Percentiles rank a stretch among this genome's conserved stretches.
Conservation (phyloP, 768 basidiomycete species). For the Trametes cingulata region DNA sequence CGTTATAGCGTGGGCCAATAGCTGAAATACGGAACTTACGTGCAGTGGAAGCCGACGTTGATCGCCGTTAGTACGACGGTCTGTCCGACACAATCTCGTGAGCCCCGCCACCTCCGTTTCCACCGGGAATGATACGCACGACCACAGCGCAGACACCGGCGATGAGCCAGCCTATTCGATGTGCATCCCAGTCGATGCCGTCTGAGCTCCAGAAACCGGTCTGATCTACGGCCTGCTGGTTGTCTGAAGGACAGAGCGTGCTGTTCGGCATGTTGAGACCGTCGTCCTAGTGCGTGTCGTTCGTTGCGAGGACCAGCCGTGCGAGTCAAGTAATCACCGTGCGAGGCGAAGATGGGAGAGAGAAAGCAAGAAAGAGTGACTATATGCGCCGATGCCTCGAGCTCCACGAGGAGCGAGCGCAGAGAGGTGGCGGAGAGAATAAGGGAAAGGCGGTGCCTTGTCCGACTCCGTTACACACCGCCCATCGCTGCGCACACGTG, state of each 20-base stretch:
- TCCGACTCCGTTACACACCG: not conserved
- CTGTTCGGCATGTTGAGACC: constrained; percentile 13
- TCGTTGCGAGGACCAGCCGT: constrained; percentile 14
- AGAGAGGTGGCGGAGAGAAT: constrained; percentile 2
- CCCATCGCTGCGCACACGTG: not conserved
- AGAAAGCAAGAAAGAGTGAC: constrained; percentile 11
- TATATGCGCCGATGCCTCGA: constrained; percentile 15
- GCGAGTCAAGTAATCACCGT: not conserved
- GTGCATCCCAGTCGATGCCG: constrained; percentile 57
- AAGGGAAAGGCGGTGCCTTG: not conserved
- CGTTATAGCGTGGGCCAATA: not conserved
- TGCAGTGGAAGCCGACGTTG: constrained; percentile 60
- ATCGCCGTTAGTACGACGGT: constrained; percentile 61
- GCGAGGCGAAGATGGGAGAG: not conserved
- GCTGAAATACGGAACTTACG: constrained; percentile 41
- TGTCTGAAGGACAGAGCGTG: constrained; percentile 51
- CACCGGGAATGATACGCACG: constrained; percentile 42
- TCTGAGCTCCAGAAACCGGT: constrained; percentile 59
- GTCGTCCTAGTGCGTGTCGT: not conserved
- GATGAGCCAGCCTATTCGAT: constrained; percentile 74
- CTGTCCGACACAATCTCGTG: constrained; percentile 50
- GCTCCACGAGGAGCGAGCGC: not conserved
- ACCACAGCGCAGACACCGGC: constrained; percentile 60
- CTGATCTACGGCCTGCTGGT: constrained; percentile 54
- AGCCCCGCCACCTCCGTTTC: not conserved